phyloP scores from a whole-genome alignment of 2,329 filamentous ascomycete species.

The Penicillium sp. region DNA sequence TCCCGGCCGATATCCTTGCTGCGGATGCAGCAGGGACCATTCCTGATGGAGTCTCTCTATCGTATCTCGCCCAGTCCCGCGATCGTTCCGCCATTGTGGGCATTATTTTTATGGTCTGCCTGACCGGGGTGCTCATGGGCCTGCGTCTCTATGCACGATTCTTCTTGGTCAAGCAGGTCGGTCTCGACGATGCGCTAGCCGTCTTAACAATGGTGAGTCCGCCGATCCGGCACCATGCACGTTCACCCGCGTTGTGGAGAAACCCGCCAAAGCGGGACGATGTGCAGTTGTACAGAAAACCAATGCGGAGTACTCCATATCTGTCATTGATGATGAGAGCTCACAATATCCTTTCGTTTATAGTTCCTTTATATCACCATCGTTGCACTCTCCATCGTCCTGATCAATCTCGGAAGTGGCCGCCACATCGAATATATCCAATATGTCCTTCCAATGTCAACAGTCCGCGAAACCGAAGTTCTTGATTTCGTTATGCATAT shows the following conservation, averaged over 20 bases:
- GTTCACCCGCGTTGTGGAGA: constrained; percentile 6
- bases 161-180: constrained; percentile 48
- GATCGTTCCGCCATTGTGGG: constrained; percentile 32
- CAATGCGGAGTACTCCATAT: too few species aligned
- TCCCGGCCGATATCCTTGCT: constrained; percentile 33
- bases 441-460: constrained; percentile 51
- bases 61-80: constrained; percentile 33
- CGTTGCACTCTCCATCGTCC: constrained; percentile 46
- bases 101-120: constrained; percentile 34
- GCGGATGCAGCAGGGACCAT: constrained; percentile 33
- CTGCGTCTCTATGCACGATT: constrained; percentile 53
- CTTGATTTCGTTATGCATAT: constrained; percentile 58
- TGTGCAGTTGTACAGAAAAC: neutral
- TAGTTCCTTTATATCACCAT: constrained; percentile 47
- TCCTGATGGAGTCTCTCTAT: constrained; percentile 27
- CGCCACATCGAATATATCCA: constrained; percentile 40
- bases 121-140: constrained; percentile 39
- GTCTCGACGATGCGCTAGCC: constrained; percentile 55
- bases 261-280: neutral
- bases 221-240: constrained; percentile 6
- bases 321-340: neutral
- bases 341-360: neutral
- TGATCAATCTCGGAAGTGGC: constrained; percentile 56
- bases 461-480: constrained; percentile 50
- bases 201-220: constrained; percentile 50